Evolutionary conservation across 768 basidiomycete species (phyloP).

Genomic region (Calocybe indica): DNA sequence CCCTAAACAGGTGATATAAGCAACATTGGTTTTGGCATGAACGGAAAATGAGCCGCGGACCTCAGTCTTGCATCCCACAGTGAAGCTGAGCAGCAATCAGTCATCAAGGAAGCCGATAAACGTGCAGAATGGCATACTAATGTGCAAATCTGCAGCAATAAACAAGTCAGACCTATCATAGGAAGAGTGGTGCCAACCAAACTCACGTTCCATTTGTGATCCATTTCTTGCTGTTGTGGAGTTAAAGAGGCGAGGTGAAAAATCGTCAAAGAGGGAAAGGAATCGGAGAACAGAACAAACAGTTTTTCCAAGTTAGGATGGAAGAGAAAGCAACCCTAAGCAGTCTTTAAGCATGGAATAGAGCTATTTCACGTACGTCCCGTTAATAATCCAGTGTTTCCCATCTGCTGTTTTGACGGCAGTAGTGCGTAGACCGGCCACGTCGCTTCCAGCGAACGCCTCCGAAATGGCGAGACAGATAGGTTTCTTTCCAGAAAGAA

Average conservation of each 20-base stretch:
- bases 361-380: constrained; percentile 25
- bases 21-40: background rate
- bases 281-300: background rate
- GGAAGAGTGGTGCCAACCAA: constrained; percentile 1
- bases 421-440: constrained; percentile 64
- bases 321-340: too few relatives aligned
- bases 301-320: too few relatives aligned
- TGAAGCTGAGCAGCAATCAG: constrained; percentile 37
- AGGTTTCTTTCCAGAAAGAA: constrained; percentile 67
- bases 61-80: constrained; percentile 58
- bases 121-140: constrained; percentile 27
- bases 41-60: constrained; percentile 19
- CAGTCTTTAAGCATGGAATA: too few relatives aligned
- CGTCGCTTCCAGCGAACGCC: constrained; percentile 84
- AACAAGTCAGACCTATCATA: constrained; percentile 1
- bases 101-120: background rate
- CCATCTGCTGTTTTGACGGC: constrained; percentile 78
- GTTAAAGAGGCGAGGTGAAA: constrained; percentile 17
- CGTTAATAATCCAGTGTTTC: constrained; percentile 77
- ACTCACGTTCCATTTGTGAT: constrained; percentile 68
- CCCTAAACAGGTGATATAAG: constrained; percentile 20
- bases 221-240: constrained; percentile 63
- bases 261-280: constrained; percentile 5
- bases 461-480: constrained; percentile 87
- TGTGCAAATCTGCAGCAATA: constrained; percentile 27